Percentiles rank a stretch among this genome's conserved stretches.
These are phyloP conservation scores for Penicillium lividum DNA, from an alignment of 495 filamentous ascomycete species.

Conservation along the genomic window DNA sequence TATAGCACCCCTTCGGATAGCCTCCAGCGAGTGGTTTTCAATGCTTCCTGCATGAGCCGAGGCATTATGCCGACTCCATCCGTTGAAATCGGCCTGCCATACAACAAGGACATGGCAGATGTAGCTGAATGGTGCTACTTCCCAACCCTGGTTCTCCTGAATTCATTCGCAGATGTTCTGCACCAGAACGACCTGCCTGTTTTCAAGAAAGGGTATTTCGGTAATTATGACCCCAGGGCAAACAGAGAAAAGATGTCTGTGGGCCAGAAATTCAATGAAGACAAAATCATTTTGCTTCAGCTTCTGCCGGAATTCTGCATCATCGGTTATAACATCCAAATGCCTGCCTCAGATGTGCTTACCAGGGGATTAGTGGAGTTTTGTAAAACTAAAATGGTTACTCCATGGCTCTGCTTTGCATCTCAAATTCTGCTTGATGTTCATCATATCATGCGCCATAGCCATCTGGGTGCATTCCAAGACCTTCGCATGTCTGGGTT, in stretches of 20 bases:
- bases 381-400: conserved; percentile 27
- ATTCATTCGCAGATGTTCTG: conserved; percentile 29
- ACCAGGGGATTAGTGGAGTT: conserved; percentile 32
- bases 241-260: conserved; percentile 26
- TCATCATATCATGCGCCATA: conserved; percentile 34
- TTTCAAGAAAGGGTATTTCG: conserved; percentile 34
- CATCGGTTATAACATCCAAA: conserved; percentile 21
- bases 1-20: conserved; percentile 11
- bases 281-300: conserved; percentile 32
- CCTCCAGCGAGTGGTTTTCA: conserved; percentile 26
- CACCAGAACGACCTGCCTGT: conserved; percentile 27
- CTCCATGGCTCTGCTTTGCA: conserved; percentile 33
- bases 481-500: conserved; percentile 33
- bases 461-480: conserved; percentile 24
- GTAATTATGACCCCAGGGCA: conserved; percentile 31
- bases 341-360: conserved; percentile 29
- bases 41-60: conserved; percentile 14
- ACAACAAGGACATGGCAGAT: conserved; percentile 32
- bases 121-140: conserved; percentile 32
- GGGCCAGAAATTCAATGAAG: conserved; percentile 33
- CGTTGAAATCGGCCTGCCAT: conserved; percentile 27
- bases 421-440: conserved; percentile 36
- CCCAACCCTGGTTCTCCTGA: conserved; percentile 26
- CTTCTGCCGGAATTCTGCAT: conserved; percentile 29
- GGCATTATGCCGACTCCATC: conserved; percentile 24